Evolutionary conservation across 306 rosid genomes (phyloP).

Genomic region (Rosa rugosa): DNA sequence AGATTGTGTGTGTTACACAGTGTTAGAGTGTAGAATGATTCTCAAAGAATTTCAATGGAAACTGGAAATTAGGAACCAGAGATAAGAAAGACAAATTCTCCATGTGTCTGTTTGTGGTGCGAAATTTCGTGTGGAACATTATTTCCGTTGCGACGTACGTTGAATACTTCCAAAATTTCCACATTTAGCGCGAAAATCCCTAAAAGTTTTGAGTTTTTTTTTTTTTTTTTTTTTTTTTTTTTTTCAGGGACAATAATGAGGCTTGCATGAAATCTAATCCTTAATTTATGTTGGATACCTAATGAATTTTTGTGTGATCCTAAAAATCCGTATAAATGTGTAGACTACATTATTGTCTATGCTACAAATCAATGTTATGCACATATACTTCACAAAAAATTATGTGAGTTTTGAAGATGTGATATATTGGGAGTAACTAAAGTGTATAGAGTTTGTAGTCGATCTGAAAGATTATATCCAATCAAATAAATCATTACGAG

Average conservation of each 20-base stretch:
- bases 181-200: not conserved
- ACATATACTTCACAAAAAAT: no score
- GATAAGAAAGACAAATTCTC: not conserved
- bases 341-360: not conserved
- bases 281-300: not conserved
- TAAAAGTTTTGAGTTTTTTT: not conserved
- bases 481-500: no score
- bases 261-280: not conserved
- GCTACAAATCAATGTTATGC: not conserved
- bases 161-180: slow-evolving; percentile 11
- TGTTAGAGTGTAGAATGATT: not conserved
- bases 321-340: not conserved
- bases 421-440: not conserved
- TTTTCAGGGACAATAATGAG: no score
- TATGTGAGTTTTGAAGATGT: not conserved
- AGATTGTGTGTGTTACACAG: not conserved
- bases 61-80: not conserved
- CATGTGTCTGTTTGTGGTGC: not conserved
- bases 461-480: no score
- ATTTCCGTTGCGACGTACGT: slow-evolving; percentile 6
- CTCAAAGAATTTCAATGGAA: not conserved
- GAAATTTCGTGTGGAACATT: slow-evolving; percentile 17
- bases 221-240: not conserved
- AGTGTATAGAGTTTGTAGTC: no score
- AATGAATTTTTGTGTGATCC: not conserved